A percentile compares a stretch with the other conserved stretches of the same genome.
These are phyloP conservation scores for Malus hybrid DNA, from an alignment of 331 rosid species.

Conservation along the genomic window DNA sequence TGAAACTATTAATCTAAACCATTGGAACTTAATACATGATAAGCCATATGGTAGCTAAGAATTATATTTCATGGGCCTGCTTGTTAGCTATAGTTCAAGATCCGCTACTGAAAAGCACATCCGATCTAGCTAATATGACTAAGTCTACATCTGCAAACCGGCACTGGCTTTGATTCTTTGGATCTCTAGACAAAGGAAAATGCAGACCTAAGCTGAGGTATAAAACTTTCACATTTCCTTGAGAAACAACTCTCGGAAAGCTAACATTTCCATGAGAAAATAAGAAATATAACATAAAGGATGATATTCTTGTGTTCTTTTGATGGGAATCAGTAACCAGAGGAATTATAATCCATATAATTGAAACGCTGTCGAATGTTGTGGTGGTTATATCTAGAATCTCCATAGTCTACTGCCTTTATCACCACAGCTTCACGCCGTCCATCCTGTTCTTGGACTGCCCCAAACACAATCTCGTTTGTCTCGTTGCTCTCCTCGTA, in stretches of 20 bases:
- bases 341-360: conserved; percentile 50
- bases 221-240: neutral
- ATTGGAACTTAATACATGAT: no score
- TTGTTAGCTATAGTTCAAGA: no score
- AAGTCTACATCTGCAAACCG: no score
- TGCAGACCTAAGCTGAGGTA: neutral
- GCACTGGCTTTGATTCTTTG: conserved; percentile 8
- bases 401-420: conserved; percentile 84
- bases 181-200: conserved; percentile 4
- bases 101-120: no score
- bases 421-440: conserved; percentile 86
- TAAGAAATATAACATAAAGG: neutral
- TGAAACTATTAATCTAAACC: neutral
- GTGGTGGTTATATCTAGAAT: conserved; percentile 59
- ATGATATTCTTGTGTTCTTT: conserved; percentile 3
- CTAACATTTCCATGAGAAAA: conserved; percentile 10
- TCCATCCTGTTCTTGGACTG: conserved; percentile 89
- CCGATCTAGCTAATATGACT: no score
- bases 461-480: conserved; percentile 92
- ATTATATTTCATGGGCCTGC: no score
- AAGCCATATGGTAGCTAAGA: no score
- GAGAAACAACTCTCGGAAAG: conserved; percentile 2
- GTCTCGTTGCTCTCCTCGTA: conserved; percentile 73
- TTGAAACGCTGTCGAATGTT: conserved; percentile 69
- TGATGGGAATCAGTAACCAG: conserved; percentile 35